A percentile compares a stretch with the other conserved stretches of the same genome.
These are phyloP conservation scores for Fusarium nanum DNA, from an alignment of 2,329 filamentous ascomycete species.

Conservation along the genomic window DNA sequence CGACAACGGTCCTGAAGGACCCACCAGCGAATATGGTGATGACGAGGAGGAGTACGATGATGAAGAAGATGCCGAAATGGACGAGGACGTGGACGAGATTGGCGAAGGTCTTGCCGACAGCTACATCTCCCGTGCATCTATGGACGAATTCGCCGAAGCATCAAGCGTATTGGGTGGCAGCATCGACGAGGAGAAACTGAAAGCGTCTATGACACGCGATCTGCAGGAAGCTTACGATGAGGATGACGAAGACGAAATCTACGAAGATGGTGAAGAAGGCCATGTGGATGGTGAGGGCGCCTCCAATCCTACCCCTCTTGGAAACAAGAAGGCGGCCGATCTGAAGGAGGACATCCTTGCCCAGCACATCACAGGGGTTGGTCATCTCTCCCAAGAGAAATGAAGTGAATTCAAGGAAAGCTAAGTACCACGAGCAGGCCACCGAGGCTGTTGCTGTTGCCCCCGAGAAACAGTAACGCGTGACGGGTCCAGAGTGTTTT, in stretches of 20 bases:
- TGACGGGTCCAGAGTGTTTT: slow-evolving; percentile 26
- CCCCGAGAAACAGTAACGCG: slow-evolving; percentile 22
- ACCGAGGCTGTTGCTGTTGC: slow-evolving; percentile 26
- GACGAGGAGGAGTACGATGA: slow-evolving; percentile 59
- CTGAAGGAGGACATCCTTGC: slow-evolving; percentile 62
- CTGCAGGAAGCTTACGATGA: slow-evolving; percentile 56
- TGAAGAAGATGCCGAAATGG: slow-evolving; percentile 57
- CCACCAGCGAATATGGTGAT: slow-evolving; percentile 58
- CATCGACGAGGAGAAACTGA: slow-evolving; percentile 58
- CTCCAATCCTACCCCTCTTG: neutral
- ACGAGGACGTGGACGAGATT: slow-evolving; percentile 56
- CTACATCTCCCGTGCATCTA: slow-evolving; percentile 47
- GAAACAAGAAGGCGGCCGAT: slow-evolving; percentile 31
- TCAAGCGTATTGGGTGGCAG: slow-evolving; percentile 59
- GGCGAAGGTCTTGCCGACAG: slow-evolving; percentile 49
- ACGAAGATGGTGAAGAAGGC: slow-evolving; percentile 38
- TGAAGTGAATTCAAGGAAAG: slow-evolving; percentile 49
- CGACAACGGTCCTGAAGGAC: slow-evolving; percentile 66
- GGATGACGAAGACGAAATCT: slow-evolving; percentile 57
- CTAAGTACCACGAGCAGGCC: slow-evolving; percentile 47
- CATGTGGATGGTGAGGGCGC: slow-evolving; percentile 37
- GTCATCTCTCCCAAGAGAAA: slow-evolving; percentile 62
- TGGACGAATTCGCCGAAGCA: slow-evolving; percentile 55
- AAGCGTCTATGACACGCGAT: slow-evolving; percentile 54
- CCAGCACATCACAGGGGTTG: slow-evolving; percentile 70